Percentiles rank a stretch among this genome's conserved stretches.
phyloP scores from a whole-genome alignment of 257 asterid species.

The Dorcoceras hygrometricum region DNA sequence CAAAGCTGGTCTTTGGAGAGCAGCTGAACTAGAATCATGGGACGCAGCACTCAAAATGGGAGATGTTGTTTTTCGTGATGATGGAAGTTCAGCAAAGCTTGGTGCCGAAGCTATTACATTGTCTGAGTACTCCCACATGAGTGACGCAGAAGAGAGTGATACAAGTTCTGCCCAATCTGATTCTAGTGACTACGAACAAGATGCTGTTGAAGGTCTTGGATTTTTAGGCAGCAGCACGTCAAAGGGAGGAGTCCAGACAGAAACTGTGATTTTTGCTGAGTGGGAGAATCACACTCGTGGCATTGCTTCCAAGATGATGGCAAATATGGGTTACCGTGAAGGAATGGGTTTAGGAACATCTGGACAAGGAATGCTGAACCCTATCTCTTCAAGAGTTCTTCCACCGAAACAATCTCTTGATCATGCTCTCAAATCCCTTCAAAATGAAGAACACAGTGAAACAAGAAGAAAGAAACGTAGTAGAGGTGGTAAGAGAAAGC shows the following conservation, averaged over 20 bases:
- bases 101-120: constrained; percentile 59
- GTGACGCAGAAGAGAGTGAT: constrained; percentile 65
- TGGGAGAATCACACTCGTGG: constrained; percentile 99
- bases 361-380: constrained; percentile 85
- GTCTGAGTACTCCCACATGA: constrained; percentile 54
- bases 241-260: constrained; percentile 80
- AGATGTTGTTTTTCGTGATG: constrained; percentile 61
- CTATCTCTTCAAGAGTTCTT: constrained; percentile 71
- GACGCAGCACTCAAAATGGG: constrained; percentile 58
- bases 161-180: constrained; percentile 48
- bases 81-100: constrained; percentile 70
- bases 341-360: constrained; percentile 98
- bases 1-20: constrained; percentile 71
- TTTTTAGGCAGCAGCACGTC: constrained; percentile 50
- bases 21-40: constrained; percentile 90
- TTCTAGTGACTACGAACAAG: constrained; percentile 60
- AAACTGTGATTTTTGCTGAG: constrained; percentile 73
- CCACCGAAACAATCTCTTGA: constrained; percentile 80
- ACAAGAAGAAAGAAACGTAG: constrained; percentile 53
- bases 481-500: constrained; percentile 90
- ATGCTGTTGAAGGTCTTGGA: constrained; percentile 60
- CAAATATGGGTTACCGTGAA: constrained; percentile 92
- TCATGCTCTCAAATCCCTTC: constrained; percentile 52
- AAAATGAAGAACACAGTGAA: constrained; percentile 36
- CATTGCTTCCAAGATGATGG: constrained; percentile 97